Evolutionary conservation across 768 basidiomycete species (phyloP), one percentile per base, ranked within the genome.

Genomic region (Glaciozyma martinii): DNA sequence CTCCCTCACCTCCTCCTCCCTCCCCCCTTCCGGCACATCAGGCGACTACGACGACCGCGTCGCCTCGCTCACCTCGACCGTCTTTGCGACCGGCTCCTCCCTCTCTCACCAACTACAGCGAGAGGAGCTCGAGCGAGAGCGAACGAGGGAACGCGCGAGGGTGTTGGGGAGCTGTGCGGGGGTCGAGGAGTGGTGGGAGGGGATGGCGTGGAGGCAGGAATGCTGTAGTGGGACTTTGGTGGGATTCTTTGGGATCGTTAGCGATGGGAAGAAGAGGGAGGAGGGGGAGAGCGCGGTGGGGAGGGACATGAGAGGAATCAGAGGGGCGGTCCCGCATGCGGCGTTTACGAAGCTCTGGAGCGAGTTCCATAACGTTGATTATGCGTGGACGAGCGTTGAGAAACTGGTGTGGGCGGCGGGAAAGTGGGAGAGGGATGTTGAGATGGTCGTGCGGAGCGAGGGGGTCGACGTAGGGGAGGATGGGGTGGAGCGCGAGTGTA

Each of bases 191-290:
- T 99, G 93, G 76, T 99, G 94, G 93, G 92, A 95, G 77, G 83
- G 91, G 21, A 92, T 99, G 87, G 90, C 86, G 47, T 94, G 89
- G 76, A 82, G 95, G 32, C 94, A 97, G 74, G 95, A 99, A 77
- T 97, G 94, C 74, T 82, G 87, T 53, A 82, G 86, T 43, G 92
- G 93, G 3, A 87, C 89, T 3, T 83, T 94, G 21, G 97, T 92
- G 4, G 94, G 89, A 0, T 99, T 99, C 79, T 97, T 97, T 75
- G 82, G 83, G n/a, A 80, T 82, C 37, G 77, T 80, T 1, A 25
- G 61, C 25, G 63, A 67, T 23, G 50, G 30, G 7, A 42, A 40
- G 5, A n/a, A 43, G 27, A 9, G 19, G 18, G 19, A 59, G 32
- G n/a, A 42, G 8, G n/a, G 18, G 8, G 49, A 32, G 21, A 42